Percentiles rank a stretch among this genome's conserved stretches.
These are phyloP conservation scores for Scheffersomyces amazonensis DNA, from an alignment of 805 yeast genomes.

Conservation along the genomic window DNA sequence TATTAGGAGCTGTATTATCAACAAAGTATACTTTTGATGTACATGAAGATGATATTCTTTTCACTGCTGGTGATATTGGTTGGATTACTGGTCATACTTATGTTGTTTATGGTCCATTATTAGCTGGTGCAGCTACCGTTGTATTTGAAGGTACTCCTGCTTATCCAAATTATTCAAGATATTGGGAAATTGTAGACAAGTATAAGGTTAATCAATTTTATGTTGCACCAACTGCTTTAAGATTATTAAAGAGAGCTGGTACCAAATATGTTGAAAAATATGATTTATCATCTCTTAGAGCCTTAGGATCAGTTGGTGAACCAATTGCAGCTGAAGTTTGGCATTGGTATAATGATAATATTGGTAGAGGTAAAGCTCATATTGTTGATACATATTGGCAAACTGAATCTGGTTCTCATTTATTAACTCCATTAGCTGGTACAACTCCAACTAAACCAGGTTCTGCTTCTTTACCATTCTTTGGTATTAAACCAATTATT, in stretches of 20 bases:
- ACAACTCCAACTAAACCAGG: constrained; percentile 95
- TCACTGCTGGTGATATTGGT: constrained; percentile 98
- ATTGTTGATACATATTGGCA: constrained; percentile 98
- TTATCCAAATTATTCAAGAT: constrained; percentile 90
- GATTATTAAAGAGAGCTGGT: constrained; percentile 88
- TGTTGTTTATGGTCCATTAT: constrained; percentile 90
- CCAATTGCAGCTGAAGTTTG: constrained; percentile 97
- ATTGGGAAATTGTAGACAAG: constrained; percentile 93
- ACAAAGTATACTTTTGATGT: constrained; percentile 93
- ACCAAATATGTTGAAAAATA: constrained; percentile 75
- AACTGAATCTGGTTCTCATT: constrained; percentile 95
- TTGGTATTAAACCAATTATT: constrained; percentile 87
- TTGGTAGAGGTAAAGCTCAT: constrained; percentile 87
- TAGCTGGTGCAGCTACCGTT: constrained; percentile 82
- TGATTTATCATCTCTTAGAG: constrained; percentile 83
- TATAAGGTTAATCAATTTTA: constrained; percentile 93
- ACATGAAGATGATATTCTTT: constrained; percentile 80
- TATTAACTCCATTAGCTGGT: constrained; percentile 94
- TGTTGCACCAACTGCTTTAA: constrained; percentile 97
- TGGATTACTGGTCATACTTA: constrained; percentile 99
- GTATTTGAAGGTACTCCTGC: constrained; percentile 98
- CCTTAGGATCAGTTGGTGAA: constrained; percentile 96
- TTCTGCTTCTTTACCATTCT: constrained; percentile 93
- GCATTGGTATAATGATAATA: constrained; percentile 95
- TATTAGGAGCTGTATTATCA: constrained; percentile 88